These are phyloP conservation scores for Colletotrichum chrysophilum DNA, from an alignment of 2,329 filamentous ascomycete genomes.

Conservation along the genomic window DNA sequence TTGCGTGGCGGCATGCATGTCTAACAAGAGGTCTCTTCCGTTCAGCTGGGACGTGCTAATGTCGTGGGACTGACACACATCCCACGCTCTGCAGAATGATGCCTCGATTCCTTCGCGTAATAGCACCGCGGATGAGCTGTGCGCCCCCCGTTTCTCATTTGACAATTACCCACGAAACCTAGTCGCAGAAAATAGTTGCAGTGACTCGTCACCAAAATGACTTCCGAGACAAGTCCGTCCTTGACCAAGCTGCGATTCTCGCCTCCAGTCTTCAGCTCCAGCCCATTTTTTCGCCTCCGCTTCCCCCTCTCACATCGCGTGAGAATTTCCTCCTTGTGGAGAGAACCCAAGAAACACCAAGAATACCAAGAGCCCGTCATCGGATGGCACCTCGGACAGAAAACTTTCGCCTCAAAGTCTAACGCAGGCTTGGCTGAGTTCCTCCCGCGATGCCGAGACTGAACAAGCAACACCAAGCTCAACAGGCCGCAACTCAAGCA, in stretches of 20 bases:
- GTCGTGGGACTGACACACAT: background rate
- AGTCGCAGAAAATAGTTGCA: background rate
- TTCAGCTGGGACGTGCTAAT: slow-evolving; percentile 5
- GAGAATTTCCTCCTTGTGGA: slow-evolving; percentile 2
- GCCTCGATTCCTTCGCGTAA: slow-evolving; percentile 9
- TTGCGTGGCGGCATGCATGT: background rate
- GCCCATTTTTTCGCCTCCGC: background rate
- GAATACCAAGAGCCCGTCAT: background rate
- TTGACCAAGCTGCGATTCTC: background rate
- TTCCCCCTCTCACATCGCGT: slow-evolving; percentile 1
- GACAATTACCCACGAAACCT: background rate
- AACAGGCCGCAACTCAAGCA: background rate
- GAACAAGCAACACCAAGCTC: slow-evolving; percentile 15
- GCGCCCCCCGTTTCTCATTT: background rate
- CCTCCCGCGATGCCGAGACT: background rate
- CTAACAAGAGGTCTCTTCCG: slow-evolving; percentile 1
- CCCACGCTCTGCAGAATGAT: background rate
- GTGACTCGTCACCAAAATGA: background rate
- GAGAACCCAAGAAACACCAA: slow-evolving; percentile 8
- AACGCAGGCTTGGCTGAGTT: background rate
- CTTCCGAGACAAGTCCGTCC: background rate
- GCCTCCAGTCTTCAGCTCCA: background rate
- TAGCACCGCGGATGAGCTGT: background rate
- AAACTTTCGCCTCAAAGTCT: background rate
- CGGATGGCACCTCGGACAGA: background rate